phyloP scores from a whole-genome alignment of 192 early-diverging fungal species.

The Dissophora ornata region DNA sequence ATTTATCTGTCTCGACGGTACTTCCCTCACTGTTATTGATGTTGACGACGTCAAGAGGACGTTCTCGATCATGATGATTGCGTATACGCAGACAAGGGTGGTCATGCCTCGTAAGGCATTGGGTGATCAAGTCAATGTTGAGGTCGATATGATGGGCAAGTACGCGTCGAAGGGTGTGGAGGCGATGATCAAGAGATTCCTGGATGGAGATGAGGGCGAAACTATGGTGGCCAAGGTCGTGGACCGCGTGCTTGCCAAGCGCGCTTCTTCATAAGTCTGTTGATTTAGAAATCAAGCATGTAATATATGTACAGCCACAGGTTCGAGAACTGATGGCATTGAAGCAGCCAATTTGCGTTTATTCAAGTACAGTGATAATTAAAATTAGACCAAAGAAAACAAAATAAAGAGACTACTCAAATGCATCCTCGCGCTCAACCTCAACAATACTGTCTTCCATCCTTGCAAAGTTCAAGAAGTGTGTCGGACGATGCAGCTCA shows the following conservation, averaged over 20 bases:
- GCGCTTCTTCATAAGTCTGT: conserved; percentile 6
- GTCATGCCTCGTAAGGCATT: conserved; percentile 79
- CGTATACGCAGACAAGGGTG: conserved; percentile 89
- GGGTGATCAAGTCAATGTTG: conserved; percentile 89
- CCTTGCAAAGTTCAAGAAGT: conserved; percentile 92
- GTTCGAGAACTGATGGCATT: too few species aligned
- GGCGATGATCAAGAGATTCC: conserved; percentile 73
- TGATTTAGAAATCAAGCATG: too few species aligned
- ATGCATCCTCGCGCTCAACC: conserved; percentile 70
- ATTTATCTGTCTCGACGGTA: conserved; percentile 93
- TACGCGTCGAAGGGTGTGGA: conserved; percentile 83
- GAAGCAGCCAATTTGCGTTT: too few species aligned
- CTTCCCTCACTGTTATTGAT: conserved; percentile 92
- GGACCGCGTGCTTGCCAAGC: conserved; percentile 49
- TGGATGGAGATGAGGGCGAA: conserved; percentile 55
- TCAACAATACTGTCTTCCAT: conserved; percentile 70
- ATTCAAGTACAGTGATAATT: too few species aligned
- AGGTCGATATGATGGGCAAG: conserved; percentile 98
- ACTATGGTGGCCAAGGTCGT: conserved; percentile 36
- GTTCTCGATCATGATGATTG: conserved; percentile 96
- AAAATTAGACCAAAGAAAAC: conserved; percentile 2
- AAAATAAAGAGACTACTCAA: conserved; percentile 56
- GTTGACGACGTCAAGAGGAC: conserved; percentile 79
- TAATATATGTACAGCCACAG: too few species aligned
- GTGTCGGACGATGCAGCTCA: conserved; percentile 93